Base-by-base conservation (phyloP, 306 rosid species). In the Prunus campanulata region DNA sequence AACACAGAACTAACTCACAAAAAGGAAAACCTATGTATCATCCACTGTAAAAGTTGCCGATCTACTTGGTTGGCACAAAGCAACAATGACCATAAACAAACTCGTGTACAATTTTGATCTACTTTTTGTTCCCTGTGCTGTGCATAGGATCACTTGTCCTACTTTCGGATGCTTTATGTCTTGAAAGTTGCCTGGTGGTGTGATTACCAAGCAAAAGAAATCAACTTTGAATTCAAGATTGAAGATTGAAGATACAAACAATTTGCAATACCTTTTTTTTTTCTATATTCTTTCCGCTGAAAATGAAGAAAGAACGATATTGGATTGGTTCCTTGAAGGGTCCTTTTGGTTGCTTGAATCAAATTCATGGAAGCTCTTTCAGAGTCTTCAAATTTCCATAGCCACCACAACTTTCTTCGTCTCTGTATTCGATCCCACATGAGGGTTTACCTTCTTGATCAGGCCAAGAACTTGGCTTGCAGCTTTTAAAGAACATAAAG, bases 401-500 rank as follows among this genome's bases (percentile, higher is more conserved):
- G 19, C 72, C 79, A 70, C 76, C 81, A 8, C 44, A 39, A 39
- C 68, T 54, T 6, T 82, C 87, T 61, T 78, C 83, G 44, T 84
- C 90, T 51, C 59, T 62, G 48, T 63, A 63, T 59, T 87, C 85
- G 62, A 79, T 78, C 82, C 74, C 55, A n/a, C 60, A 46, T 39
- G 51, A 80, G 16, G 39, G 35, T 22, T 49, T 55, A 11, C 59
- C 85, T 46, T 83, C 85, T 35, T 47, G 74, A 80, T 71, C 61
- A 20, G 54, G 56, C n/a, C 32, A 59, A 55, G 73, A 76, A 54
- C 74, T 81, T 3, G 19, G 55, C 80, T 84, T 81, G 47, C 88
- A 86, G 81, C 89, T 89, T 84, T 83, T 88, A 82, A 81, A 89
- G 83, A 95, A 90, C 87, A 83, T 80, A 85, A 78, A 83, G 82